Conservation (phyloP, 2,329 filamentous ascomycete species). For the Corinectria fuckeliana region DNA sequence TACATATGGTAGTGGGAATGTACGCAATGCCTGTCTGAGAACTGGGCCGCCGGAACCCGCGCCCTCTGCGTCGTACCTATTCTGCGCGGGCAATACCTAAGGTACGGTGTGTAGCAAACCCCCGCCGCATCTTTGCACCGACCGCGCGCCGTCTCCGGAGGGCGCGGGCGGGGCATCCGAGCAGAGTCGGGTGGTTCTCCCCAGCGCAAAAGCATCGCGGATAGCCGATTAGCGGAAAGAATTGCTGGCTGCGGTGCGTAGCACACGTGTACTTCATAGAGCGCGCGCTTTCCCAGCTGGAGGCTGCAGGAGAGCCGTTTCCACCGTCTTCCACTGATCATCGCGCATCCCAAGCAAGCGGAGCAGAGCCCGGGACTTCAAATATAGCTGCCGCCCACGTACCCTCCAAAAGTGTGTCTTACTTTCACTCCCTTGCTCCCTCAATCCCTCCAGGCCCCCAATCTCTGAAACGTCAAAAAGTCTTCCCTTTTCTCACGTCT, state of each 20-base stretch:
- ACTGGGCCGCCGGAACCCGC: conserved; percentile 7
- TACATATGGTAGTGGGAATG: background rate
- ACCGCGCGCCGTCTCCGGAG: conserved; percentile 17
- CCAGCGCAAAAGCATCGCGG: conserved; percentile 1
- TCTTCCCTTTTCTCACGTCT: background rate
- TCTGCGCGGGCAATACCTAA: background rate
- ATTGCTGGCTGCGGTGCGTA: background rate
- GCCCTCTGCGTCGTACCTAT: background rate
- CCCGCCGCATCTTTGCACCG: background rate
- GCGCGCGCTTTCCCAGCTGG: background rate
- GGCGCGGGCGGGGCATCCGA: conserved; percentile 16
- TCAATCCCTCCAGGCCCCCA: background rate
- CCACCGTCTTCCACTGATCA: conserved; percentile 16
- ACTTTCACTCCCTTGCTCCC: background rate
- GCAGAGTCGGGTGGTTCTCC: conserved; percentile 1
- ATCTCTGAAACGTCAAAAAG: background rate
- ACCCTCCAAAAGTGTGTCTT: conserved; percentile 9
- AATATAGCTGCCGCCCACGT: conserved; percentile 11
- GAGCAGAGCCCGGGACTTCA: conserved; percentile 17
- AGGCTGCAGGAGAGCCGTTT: conserved; percentile 9
- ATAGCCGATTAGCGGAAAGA: conserved; percentile 4
- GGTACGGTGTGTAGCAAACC: background rate
- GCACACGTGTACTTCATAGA: background rate
- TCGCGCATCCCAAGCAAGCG: conserved; percentile 15
- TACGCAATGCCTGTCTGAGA: background rate